Evolutionary conservation across 495 filamentous ascomycete species (phyloP).

Genomic region (Geopyxis carbonaria): DNA sequence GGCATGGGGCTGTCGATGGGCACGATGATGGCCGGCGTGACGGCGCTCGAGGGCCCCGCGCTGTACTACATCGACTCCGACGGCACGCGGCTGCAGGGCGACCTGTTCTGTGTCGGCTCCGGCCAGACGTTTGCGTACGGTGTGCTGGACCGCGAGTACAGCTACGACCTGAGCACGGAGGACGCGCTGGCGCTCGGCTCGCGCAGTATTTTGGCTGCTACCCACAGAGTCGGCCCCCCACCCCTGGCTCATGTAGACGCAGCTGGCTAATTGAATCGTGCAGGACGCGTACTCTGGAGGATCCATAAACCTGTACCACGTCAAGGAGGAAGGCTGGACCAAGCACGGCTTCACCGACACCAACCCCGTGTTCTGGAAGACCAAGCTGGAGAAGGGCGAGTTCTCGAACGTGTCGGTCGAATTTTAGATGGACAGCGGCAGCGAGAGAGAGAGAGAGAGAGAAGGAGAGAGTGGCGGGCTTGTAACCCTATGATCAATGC

Average conservation of each 20-base stretch:
- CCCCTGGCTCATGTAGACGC: neutral
- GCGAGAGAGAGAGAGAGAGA: neutral
- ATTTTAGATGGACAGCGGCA: conserved; percentile 27
- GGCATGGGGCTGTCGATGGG: conserved; percentile 96
- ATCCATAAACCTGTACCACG: conserved; percentile 95
- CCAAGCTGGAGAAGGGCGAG: conserved; percentile 92
- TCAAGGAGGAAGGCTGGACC: conserved; percentile 96
- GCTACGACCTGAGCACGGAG: conserved; percentile 66
- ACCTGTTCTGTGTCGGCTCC: conserved; percentile 94
- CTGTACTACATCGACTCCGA: conserved; percentile 99
- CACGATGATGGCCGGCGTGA: conserved; percentile 97
- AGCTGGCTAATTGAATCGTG: conserved; percentile 3
- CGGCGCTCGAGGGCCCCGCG: conserved; percentile 85
- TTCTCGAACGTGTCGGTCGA: conserved; percentile 90
- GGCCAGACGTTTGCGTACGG: conserved; percentile 98
- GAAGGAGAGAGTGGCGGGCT: too few species aligned
- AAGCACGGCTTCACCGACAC: conserved; percentile 95
- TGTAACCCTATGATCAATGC: too few species aligned
- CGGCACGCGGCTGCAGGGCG: conserved; percentile 78
- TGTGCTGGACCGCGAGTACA: conserved; percentile 88
- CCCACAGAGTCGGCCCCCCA: conserved; percentile 48
- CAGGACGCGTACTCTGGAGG: conserved; percentile 89
- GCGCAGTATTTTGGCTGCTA: conserved; percentile 87
- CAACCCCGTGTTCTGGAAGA: conserved; percentile 97
- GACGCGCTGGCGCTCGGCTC: conserved; percentile 81